Percentiles rank a stretch among this genome's conserved stretches.
phyloP scores from a whole-genome alignment of 1,284 basidiomycete species.

The Baeospora myosura region DNA sequence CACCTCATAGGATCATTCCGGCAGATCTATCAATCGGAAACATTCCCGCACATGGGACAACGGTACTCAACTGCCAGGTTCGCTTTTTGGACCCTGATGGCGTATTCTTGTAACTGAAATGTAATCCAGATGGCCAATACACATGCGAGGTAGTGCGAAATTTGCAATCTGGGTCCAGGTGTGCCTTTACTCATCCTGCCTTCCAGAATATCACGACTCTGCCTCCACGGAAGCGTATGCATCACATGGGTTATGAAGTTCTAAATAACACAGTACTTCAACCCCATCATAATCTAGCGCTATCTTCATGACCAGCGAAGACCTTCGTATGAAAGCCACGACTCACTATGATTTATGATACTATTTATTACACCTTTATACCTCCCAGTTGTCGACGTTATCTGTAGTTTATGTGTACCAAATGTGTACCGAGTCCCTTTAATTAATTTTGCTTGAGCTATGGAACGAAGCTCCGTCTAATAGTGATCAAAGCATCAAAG shows the following conservation, averaged over 20 bases:
- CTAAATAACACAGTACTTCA: constrained; percentile 40
- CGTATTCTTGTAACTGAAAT: constrained; percentile 4
- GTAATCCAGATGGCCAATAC: constrained; percentile 30
- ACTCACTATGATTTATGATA: too few relatives aligned
- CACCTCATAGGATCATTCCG: constrained; percentile 34
- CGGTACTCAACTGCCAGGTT: constrained; percentile 38
- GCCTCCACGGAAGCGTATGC: constrained; percentile 51
- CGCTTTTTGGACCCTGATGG: constrained; percentile 6
- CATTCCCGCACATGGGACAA: constrained; percentile 55
- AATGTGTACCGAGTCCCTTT: too few relatives aligned
- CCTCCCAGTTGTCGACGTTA: too few relatives aligned
- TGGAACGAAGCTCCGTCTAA: too few relatives aligned
- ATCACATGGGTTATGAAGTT: constrained; percentile 50
- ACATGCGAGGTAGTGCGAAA: constrained; percentile 33
- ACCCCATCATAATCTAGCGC: constrained; percentile 37
- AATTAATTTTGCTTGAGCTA: too few relatives aligned
- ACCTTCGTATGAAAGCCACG: too few relatives aligned
- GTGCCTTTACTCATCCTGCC: constrained; percentile 15
- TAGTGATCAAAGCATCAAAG: too few relatives aligned
- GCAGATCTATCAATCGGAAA: constrained; percentile 38
- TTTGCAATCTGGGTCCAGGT: constrained; percentile 18
- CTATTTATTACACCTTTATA: too few relatives aligned
- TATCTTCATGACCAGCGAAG: too few relatives aligned
- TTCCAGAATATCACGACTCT: constrained; percentile 41
- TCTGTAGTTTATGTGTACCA: too few relatives aligned